A percentile compares a stretch with the other conserved stretches of the same genome.
Evolutionary conservation across 164 flowering plant species (phyloP).

Genomic region (Stephania yunnanensis): DNA sequence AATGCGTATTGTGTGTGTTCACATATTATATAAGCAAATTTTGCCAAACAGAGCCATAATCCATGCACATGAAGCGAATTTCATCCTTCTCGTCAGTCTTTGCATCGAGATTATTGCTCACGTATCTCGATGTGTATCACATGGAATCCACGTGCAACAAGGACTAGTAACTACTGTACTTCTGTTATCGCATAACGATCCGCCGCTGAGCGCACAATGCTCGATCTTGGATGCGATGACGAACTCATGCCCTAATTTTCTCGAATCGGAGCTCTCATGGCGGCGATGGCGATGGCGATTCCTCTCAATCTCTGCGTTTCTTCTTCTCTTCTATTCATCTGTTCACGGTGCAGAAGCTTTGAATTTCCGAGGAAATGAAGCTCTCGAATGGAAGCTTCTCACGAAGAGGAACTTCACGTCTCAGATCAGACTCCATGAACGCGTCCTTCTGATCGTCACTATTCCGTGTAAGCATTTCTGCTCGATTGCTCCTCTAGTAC

Average conservation of each 20-base stretch:
- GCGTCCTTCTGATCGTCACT: constrained; percentile 46
- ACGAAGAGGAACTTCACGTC: constrained; percentile 50
- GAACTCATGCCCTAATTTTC: background rate
- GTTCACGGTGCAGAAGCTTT: background rate
- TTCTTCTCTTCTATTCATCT: constrained; percentile 6
- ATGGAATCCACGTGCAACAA: too few relatives aligned
- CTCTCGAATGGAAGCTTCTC: constrained; percentile 44
- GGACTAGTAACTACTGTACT: too few relatives aligned
- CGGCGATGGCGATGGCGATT: background rate
- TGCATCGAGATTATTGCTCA: too few relatives aligned
- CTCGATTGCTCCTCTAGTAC: background rate
- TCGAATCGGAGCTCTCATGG: background rate
- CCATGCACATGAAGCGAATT: too few relatives aligned
- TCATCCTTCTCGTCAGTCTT: too few relatives aligned
- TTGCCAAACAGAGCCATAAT: too few relatives aligned
- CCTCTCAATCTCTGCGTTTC: constrained; percentile 3
- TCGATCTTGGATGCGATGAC: constrained; percentile 7
- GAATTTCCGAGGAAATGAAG: constrained; percentile 9
- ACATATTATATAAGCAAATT: too few relatives aligned
- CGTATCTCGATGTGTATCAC: too few relatives aligned
- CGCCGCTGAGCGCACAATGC: too few relatives aligned
- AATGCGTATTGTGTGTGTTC: too few relatives aligned
- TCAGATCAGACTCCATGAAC: constrained; percentile 41
- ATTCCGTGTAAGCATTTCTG: constrained; percentile 46
- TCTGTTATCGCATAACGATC: too few relatives aligned